phyloP scores from a whole-genome alignment of 306 rosid genomes.

The Cucurbita argyrosperma region DNA sequence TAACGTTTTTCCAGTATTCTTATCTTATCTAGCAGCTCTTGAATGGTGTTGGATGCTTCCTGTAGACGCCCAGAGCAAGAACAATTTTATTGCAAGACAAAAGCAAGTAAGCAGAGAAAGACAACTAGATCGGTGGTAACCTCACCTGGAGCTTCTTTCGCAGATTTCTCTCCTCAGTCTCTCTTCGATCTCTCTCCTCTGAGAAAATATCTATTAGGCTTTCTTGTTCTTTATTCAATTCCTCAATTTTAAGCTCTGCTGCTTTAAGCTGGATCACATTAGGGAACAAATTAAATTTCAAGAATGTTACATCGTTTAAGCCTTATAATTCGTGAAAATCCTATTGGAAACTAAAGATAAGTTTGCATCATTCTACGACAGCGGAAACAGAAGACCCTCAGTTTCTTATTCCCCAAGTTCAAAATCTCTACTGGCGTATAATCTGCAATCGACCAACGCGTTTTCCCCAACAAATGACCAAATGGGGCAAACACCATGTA shows the following conservation, averaged over 20 bases:
- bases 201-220: conserved; percentile 57
- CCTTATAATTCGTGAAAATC: background rate
- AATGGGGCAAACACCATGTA: background rate
- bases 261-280: conserved; percentile 33
- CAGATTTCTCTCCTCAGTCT: conserved; percentile 46
- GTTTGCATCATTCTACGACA: background rate
- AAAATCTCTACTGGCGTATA: background rate
- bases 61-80: conserved; percentile 1
- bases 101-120: background rate
- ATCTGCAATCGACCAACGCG: background rate
- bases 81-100: background rate
- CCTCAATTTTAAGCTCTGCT: conserved; percentile 38
- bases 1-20: conserved; percentile 31
- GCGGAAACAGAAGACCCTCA: background rate
- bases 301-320: background rate
- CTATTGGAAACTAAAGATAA: background rate
- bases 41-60: conserved; percentile 71
- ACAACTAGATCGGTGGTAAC: conserved; percentile 8
- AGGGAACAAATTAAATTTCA: background rate
- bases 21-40: conserved; percentile 54
- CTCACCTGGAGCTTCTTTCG: conserved; percentile 49
- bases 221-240: conserved; percentile 66
- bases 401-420: background rate
- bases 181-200: conserved; percentile 76
- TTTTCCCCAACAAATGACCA: background rate